phyloP scores from a whole-genome alignment of 2,329 filamentous ascomycete genomes.

The Colletotrichum sublineola region DNA sequence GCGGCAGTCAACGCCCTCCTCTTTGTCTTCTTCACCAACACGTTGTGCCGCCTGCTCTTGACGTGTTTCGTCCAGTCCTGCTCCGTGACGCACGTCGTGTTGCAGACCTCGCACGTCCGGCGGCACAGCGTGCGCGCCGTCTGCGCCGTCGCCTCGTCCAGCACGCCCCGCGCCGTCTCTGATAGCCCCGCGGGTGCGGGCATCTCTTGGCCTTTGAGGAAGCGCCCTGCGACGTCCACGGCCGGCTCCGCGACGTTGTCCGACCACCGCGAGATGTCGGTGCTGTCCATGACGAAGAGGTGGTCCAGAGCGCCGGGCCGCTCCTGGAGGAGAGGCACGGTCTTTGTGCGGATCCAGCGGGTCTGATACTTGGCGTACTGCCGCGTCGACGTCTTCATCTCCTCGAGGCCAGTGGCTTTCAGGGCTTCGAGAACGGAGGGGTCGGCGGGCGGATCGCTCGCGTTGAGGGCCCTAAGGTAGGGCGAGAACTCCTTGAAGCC shows the following conservation, averaged over 20 bases:
- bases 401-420: conserved; percentile 73
- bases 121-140: conserved; percentile 69
- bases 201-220: conserved; percentile 70
- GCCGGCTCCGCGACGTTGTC: conserved; percentile 76
- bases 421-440: conserved; percentile 65
- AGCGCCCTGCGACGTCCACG: conserved; percentile 69
- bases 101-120: conserved; percentile 79
- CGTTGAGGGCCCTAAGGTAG: conserved; percentile 69
- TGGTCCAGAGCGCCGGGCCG: conserved; percentile 64
- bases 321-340: conserved; percentile 76
- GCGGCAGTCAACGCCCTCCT: conserved; percentile 53
- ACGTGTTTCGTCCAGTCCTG: conserved; percentile 59
- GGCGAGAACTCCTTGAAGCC: conserved; percentile 92
- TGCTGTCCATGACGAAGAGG: conserved; percentile 87
- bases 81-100: conserved; percentile 71
- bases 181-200: conserved; percentile 65
- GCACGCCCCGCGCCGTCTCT: conserved; percentile 62
- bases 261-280: conserved; percentile 73
- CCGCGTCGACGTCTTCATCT: conserved; percentile 84
- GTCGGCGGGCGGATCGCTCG: conserved; percentile 40
- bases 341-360: conserved; percentile 88
- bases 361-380: conserved; percentile 90
- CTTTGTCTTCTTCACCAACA: conserved; percentile 53
- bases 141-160: conserved; percentile 63
- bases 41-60: conserved; percentile 53